Conservation (phyloP, 805 yeast genomes). For the Yamadazyma endophytica region DNA sequence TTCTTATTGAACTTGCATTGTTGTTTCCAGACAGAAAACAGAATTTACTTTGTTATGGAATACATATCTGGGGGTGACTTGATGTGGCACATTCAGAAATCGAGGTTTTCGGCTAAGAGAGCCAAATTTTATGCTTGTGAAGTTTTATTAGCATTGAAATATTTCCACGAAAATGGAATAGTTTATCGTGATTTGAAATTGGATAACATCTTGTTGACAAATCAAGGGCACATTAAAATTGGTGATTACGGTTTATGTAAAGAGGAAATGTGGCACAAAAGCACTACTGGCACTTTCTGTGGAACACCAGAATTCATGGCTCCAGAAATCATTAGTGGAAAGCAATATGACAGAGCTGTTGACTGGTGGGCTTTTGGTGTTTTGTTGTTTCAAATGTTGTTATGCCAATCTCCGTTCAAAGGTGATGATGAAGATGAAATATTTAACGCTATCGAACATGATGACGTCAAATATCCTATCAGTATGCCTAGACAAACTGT, state of each 20-base stretch:
- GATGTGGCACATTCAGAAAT: conserved; percentile 98
- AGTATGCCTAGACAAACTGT: conserved; percentile 98
- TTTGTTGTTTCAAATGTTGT: conserved; percentile 88
- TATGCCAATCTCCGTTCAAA: conserved; percentile 94
- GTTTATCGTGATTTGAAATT: conserved; percentile 94
- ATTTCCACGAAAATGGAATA: conserved; percentile 93
- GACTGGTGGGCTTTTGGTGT: conserved; percentile 99
- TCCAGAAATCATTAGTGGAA: conserved; percentile 93
- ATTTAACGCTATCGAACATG: conserved; percentile 92
- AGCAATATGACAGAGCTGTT: conserved; percentile 87
- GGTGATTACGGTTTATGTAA: conserved; percentile 98
- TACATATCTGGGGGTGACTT: conserved; percentile 96
- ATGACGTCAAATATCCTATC: conserved; percentile 94
- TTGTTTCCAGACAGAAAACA: conserved; percentile 96
- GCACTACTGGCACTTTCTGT: conserved; percentile 90
- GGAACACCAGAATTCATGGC: conserved; percentile 99
- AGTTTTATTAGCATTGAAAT: conserved; percentile 83
- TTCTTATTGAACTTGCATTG: conserved; percentile 87
- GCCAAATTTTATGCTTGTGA: conserved; percentile 98
- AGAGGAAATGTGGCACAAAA: conserved; percentile 82
- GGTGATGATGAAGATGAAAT: conserved; percentile 98
- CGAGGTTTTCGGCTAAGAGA: conserved; percentile 79
- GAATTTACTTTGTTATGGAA: conserved; percentile 98
- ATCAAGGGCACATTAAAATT: conserved; percentile 90
- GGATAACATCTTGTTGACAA: conserved; percentile 86